These are phyloP conservation scores for Cicer arietinum DNA, from an alignment of 306 rosid species.

Conservation along the genomic window DNA sequence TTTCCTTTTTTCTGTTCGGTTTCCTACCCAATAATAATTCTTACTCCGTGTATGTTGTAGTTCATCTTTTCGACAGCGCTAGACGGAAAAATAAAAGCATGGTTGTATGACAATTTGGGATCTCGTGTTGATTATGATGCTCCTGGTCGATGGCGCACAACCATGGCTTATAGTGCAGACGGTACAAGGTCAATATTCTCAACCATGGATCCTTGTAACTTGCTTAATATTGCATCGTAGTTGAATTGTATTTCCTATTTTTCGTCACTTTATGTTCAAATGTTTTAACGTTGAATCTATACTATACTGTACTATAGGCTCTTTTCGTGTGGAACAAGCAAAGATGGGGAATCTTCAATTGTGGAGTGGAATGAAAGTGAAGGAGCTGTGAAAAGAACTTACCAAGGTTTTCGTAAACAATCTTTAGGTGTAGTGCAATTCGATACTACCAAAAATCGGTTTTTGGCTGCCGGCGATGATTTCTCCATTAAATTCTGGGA, in stretches of 20 bases:
- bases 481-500: slow-evolving; percentile 97
- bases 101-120: slow-evolving; percentile 94
- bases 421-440: slow-evolving; percentile 90
- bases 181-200: slow-evolving; percentile 76
- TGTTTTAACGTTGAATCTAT: slow-evolving; percentile 25
- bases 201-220: slow-evolving; percentile 16
- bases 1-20: slow-evolving; percentile 1
- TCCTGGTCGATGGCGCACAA: slow-evolving; percentile 97
- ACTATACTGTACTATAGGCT: slow-evolving; percentile 57
- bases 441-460: slow-evolving; percentile 87
- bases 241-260: slow-evolving; percentile 16
- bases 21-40: slow-evolving; percentile 18
- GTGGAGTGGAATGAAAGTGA: slow-evolving; percentile 99
- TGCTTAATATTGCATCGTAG: slow-evolving; percentile 12
- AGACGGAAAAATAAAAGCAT: slow-evolving; percentile 97
- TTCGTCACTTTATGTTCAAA: slow-evolving; percentile 8
- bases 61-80: slow-evolving; percentile 94
- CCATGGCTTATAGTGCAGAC: slow-evolving; percentile 94
- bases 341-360: slow-evolving; percentile 89
- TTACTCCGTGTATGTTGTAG: slow-evolving; percentile 57
- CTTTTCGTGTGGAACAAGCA: slow-evolving; percentile 95
- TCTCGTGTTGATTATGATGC: slow-evolving; percentile 98
- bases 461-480: slow-evolving; percentile 96
- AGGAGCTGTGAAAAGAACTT: slow-evolving; percentile 90
- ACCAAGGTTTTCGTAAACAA: slow-evolving; percentile 93